Evolutionary conservation across 257 asterid genomes (phyloP), one percentile per base, ranked within the genome.

Genomic region (Linaria vulgaris): DNA sequence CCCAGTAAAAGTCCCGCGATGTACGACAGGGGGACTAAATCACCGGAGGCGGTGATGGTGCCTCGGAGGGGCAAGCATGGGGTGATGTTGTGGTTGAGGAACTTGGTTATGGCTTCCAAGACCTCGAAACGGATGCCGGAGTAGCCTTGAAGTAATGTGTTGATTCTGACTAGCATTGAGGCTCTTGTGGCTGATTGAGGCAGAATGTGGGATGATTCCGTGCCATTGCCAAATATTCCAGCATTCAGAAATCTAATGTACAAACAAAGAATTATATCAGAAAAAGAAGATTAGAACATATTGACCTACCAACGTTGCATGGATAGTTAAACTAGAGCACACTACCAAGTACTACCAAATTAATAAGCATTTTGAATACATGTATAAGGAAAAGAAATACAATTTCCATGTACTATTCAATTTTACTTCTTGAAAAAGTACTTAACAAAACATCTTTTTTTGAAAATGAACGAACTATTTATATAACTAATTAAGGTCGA

Each of bases 71-170:
- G 72, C 6, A 68, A 38, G 17, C 72, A 58, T 34, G 72, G 72
- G 44, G 66, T 68, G 52, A 68, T 68, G 66, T 58, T 58, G 72
- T 68, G 66, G 72, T 68, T 68, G 58, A 68, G 72, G n/a, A 67
- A 46, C 24, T 56, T 57, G 34, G 72, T 30, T 16, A 67, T 45
- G 56, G 72, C 65, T 67, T 67, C 72, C 21, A 67, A 46, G 47
- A 67, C 31, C 12, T 62, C 56, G 9, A 62, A 62, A 9, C 72
- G 12, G 22, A 67, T 67, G 65, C 72, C 72, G 5, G 72, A 67
- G 59, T 67, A 67, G 6, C 72, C 72, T 47, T 67, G 72, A 39
- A 67, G 72, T 13, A 67, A 34, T 5, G 72, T 67, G 57, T 62
- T 62, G 57, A 62, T 50, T 30, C 67, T 47, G 9, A 62, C 67